Base-by-base conservation (phyloP, 306 rosid genomes). In the Leucaena leucocephala region DNA sequence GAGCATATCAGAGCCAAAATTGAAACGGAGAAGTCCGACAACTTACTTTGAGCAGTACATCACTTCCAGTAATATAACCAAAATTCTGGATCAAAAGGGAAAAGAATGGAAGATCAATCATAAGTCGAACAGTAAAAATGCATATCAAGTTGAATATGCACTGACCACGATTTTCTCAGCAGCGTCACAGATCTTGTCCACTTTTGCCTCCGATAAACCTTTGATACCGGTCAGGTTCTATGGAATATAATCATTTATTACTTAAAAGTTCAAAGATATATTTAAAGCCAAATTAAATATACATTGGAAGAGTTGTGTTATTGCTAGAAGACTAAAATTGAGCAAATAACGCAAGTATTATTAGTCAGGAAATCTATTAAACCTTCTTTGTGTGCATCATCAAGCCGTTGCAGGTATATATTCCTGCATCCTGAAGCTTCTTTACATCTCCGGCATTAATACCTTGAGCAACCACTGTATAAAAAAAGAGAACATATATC, bases 371-470 rank as follows among this genome's bases (percentile, higher is more conserved):
- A 77, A 12, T 57, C 11, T 16, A 43, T 80, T 75, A 11, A 74
- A 92, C 98, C 97, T 94, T 94, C 89, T 92, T 92, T 3, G 98
- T 94, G 72, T 92, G 95, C 98, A 92, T 94, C 97, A 92, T 92
- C 82, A 94, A 89, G 78, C 97, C 98, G 71, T 94, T 94, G 90
- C 97, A 94, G 71, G 97, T 92, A 82, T 87, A 91, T 19, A 94
- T 94, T 85, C 98, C 97, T 40, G 97, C 97, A 7, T 94, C 97
- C 82, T 94, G 97, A 83, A 94, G 97, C 89, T 94, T 94, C 90
- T 91, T 94, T 83, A 94, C 92, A 63, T 92, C 97, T 75, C 98
- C 98, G 43, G 97, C 94, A 80, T 94, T 94, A 81, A 94, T 94
- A 77, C 97, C 97, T 81, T 94, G 98, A 39, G 97, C 71, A 81